Conservation (phyloP, 2,329 filamentous ascomycete genomes). For the Nakataea oryzae region DNA sequence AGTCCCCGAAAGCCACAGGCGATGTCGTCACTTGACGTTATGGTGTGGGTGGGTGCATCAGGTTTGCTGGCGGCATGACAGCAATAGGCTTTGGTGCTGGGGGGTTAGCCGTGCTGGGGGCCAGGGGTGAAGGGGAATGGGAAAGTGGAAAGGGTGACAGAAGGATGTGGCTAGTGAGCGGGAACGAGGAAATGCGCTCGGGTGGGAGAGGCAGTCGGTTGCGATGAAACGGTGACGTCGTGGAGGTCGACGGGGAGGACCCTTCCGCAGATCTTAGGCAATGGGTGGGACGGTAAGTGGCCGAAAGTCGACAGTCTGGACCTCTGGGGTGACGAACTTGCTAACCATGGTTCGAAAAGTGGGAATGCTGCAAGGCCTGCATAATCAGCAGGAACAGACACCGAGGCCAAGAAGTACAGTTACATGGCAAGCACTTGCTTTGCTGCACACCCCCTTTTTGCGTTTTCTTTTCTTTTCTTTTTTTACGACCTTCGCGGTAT, state of each 20-base stretch:
- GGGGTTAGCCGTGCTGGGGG: background rate
- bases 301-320: background rate
- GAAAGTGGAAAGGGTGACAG: background rate
- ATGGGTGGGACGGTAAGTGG: background rate
- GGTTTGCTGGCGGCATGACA: background rate
- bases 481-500: background rate
- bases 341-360: background rate
- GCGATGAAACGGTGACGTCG: slow-evolving; percentile 1
- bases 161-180: background rate
- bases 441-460: background rate
- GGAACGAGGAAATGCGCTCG: background rate
- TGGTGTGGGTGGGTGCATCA: background rate
- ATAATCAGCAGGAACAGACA: background rate
- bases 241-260: background rate
- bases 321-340: background rate
- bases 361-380: background rate
- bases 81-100: background rate
- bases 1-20: background rate
- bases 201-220: background rate
- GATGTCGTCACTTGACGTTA: background rate
- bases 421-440: background rate
- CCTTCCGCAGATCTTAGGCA: background rate
- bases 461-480: too few relatives aligned
- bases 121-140: background rate
- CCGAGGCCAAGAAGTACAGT: background rate